Percentiles rank a stretch among this genome's conserved stretches.
phyloP scores from a whole-genome alignment of 148 eudicot species.

The Tetragonia tetragonoides region DNA sequence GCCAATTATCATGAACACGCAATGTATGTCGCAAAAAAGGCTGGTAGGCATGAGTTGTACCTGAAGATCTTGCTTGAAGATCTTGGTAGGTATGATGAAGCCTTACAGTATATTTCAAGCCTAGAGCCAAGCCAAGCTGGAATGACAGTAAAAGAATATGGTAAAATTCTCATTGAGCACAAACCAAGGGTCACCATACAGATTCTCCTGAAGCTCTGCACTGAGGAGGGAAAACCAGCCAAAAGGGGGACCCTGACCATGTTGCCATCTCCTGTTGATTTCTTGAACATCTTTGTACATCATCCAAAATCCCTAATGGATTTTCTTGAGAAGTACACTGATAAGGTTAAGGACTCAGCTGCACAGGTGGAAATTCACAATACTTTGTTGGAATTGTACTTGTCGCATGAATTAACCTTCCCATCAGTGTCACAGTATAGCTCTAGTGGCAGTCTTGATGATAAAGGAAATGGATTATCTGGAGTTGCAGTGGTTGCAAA shows the following conservation, averaged over 20 bases:
- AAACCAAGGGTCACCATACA: conserved; percentile 78
- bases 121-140: conserved; percentile 97
- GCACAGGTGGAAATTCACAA: conserved; percentile 96
- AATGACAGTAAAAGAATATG: conserved; percentile 84
- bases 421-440: conserved; percentile 62
- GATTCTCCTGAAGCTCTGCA: conserved; percentile 89
- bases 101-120: conserved; percentile 75
- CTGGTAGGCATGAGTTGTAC: conserved; percentile 96
- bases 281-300: conserved; percentile 83
- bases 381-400: conserved; percentile 81
- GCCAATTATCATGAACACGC: conserved; percentile 99
- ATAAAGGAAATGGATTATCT: conserved; percentile 18
- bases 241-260: conserved; percentile 59
- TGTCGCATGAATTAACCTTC: conserved; percentile 77
- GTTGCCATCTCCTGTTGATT: conserved; percentile 98
- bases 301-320: conserved; percentile 82
- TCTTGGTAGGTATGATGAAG: conserved; percentile 91
- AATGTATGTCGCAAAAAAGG: conserved; percentile 95
- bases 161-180: conserved; percentile 90
- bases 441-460: conserved; percentile 37
- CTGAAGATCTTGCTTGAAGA: conserved; percentile 94
- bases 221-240: conserved; percentile 70
- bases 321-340: conserved; percentile 84
- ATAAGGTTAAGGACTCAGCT: conserved; percentile 89
- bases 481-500: conserved; percentile 24